These are phyloP conservation scores for Lepidium sativum DNA, from an alignment of 345 rosid genomes.

Conservation along the genomic window DNA sequence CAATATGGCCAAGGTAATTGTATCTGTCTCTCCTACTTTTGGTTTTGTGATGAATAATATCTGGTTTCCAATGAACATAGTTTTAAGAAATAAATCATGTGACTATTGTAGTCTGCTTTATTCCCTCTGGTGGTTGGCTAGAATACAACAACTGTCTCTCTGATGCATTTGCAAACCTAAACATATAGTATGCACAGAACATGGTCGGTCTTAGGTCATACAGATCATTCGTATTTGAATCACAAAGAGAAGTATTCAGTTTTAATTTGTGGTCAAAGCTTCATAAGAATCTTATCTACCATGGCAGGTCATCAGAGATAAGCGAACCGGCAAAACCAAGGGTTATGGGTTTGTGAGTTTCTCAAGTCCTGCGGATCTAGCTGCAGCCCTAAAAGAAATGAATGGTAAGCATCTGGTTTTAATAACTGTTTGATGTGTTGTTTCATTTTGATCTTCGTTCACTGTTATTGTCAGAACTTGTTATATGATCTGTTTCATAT, in stretches of 20 bases:
- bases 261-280: background rate
- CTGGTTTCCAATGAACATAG: background rate
- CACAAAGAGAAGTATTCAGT: background rate
- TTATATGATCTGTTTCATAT: background rate
- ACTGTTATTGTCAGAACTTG: background rate
- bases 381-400: constrained; percentile 93
- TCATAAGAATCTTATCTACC: background rate
- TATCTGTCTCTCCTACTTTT: constrained; percentile 3
- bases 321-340: constrained; percentile 92
- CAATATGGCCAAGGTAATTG: constrained; percentile 79
- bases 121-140: background rate
- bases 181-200: background rate
- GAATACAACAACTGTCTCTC: constrained; percentile 15
- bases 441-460: background rate
- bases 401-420: constrained; percentile 44
- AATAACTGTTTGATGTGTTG: background rate
- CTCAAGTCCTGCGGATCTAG: constrained; percentile 73
- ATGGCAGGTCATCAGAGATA: constrained; percentile 88
- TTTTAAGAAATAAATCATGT: background rate
- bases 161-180: background rate
- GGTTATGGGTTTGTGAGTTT: constrained; percentile 99
- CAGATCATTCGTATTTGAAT: background rate
- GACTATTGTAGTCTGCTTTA: background rate
- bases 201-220: background rate
- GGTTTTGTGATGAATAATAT: background rate